Conservation (phyloP, 1,284 basidiomycete genomes). For the Anthracocystis walkeri region DNA sequence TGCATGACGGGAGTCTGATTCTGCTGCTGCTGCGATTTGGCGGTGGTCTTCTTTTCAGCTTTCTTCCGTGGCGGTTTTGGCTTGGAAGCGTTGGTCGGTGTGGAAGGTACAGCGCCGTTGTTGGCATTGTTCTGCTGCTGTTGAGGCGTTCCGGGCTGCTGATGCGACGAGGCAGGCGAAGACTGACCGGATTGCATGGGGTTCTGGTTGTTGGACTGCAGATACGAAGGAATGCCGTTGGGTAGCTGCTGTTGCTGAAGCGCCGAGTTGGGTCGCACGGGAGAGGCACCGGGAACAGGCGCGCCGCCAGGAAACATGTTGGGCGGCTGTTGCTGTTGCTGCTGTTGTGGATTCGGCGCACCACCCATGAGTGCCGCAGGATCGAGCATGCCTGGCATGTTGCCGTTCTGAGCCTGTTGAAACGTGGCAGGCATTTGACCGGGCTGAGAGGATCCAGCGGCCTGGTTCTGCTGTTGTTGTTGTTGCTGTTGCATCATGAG, state of each 20-base stretch:
- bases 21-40: constrained; percentile 31
- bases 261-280: constrained; percentile 38
- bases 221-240: constrained; percentile 48
- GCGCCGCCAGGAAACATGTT: constrained; percentile 34
- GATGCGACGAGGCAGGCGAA: constrained; percentile 33
- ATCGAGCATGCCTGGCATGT: constrained; percentile 39
- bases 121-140: constrained; percentile 24
- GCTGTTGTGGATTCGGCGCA: constrained; percentile 21
- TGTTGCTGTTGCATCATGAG: constrained; percentile 50
- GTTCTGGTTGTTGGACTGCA: constrained; percentile 38
- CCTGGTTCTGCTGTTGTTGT: constrained; percentile 33
- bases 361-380: constrained; percentile 43
- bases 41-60: constrained; percentile 44
- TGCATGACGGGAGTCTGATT: constrained; percentile 51
- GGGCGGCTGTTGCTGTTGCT: constrained; percentile 33
- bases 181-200: constrained; percentile 30
- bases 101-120: constrained; percentile 31
- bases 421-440: constrained; percentile 34
- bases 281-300: constrained; percentile 25
- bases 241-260: constrained; percentile 31
- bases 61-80: constrained; percentile 48
- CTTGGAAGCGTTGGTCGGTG: constrained; percentile 40
- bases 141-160: constrained; percentile 43
- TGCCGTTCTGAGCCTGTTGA: constrained; percentile 32
- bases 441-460: constrained; percentile 24